Conservation (phyloP, 2,329 filamentous ascomycete genomes). For the Didymella glomerata region DNA sequence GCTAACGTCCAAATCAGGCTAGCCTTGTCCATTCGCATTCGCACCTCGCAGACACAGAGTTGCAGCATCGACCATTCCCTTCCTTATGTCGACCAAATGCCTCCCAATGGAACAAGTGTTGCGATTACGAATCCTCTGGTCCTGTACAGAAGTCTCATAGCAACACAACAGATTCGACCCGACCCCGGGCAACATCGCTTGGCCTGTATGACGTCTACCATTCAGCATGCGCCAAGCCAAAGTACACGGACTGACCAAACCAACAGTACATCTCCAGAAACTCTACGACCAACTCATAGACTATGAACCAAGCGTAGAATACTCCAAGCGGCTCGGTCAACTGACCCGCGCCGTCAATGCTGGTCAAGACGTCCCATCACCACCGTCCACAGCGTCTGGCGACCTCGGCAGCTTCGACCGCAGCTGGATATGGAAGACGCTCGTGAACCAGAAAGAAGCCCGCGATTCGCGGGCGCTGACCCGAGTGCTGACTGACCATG, state of each 20-base stretch:
- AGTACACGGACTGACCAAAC: constrained; percentile 24
- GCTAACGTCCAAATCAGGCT: constrained; percentile 37
- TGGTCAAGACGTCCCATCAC: constrained; percentile 42
- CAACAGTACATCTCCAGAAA: constrained; percentile 76
- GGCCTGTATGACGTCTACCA: constrained; percentile 51
- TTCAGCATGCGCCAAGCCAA: constrained; percentile 30
- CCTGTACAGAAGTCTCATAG: constrained; percentile 76
- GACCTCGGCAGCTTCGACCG: constrained; percentile 36
- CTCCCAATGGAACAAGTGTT: constrained; percentile 51
- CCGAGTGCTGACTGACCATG: constrained; percentile 72
- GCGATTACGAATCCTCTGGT: constrained; percentile 73
- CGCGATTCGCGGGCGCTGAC: constrained; percentile 68
- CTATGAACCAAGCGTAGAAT: constrained; percentile 76
- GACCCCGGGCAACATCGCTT: constrained; percentile 77
- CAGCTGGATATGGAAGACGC: constrained; percentile 63
- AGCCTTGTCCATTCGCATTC: constrained; percentile 14
- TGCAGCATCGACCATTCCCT: constrained; percentile 20
- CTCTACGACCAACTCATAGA: constrained; percentile 79
- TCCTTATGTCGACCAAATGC: constrained; percentile 35
- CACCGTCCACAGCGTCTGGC: constrained; percentile 34
- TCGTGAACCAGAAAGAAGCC: constrained; percentile 64
- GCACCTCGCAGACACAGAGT: constrained; percentile 25
- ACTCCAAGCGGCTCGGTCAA: constrained; percentile 70
- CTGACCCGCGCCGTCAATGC: constrained; percentile 59
- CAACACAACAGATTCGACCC: constrained; percentile 70